Conservation (phyloP, 306 rosid species). For the Cicer cuneatum region DNA sequence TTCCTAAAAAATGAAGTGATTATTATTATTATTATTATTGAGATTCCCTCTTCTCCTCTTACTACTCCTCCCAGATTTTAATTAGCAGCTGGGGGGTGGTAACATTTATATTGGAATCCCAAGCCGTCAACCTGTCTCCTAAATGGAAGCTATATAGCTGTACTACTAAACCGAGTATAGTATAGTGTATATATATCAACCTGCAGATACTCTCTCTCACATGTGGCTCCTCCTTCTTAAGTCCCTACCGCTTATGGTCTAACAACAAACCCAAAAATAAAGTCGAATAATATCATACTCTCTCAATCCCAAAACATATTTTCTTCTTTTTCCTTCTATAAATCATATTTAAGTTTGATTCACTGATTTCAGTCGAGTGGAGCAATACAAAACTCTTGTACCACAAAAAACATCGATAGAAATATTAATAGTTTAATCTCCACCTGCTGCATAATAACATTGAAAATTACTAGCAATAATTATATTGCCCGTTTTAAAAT, state of each 20-base stretch:
- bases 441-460: too few relatives aligned
- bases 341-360: too few relatives aligned
- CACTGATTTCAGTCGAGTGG: too few relatives aligned
- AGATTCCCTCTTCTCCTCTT: background rate
- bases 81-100: background rate
- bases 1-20: conserved; percentile 57
- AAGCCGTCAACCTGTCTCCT: conserved; percentile 70
- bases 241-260: conserved; percentile 46
- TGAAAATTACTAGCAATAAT: too few relatives aligned
- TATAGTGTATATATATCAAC: conserved; percentile 46
- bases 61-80: background rate
- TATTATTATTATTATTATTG: conserved; percentile 27
- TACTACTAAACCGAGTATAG: conserved; percentile 44
- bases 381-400: too few relatives aligned
- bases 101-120: conserved; percentile 40
- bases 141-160: conserved; percentile 58
- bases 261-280: background rate
- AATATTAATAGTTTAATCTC: too few relatives aligned
- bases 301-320: background rate
- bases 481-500: too few relatives aligned
- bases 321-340: too few relatives aligned
- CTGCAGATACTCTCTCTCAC: conserved; percentile 37
- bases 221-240: conserved; percentile 46
- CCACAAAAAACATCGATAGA: too few relatives aligned
- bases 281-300: background rate